Evolutionary conservation across 148 eudicot species (phyloP), one percentile per base, ranked within the genome.

Genomic region (Diospyros lotus): DNA sequence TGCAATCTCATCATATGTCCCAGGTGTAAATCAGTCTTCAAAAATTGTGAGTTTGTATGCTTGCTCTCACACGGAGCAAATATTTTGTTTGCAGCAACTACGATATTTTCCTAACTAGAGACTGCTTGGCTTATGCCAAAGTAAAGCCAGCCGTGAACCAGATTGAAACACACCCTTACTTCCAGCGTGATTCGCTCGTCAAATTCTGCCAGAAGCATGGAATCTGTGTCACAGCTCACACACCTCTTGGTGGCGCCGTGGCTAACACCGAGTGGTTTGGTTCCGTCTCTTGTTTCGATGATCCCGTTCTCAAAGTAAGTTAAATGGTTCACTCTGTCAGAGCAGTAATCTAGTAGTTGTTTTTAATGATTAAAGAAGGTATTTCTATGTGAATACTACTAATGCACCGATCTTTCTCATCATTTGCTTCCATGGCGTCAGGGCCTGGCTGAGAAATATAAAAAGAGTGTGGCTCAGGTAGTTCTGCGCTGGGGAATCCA

Each of bases 71-170:
- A 28, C 28, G 28, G 28, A 3, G 5, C 69, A 72, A 3, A 15
- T 9, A 74, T 41, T 40, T 53, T 43, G 3, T 78, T 72, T 80
- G 90, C 98, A 94, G 98, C 97, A 94, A 94, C 88, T 94, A 88
- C 63, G 97, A 94, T 69, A 79, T 94, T 69, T 94, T 88, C 73
- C 82, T 91, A 42, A 94, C 97, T 40, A 86, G 97, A 84, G 98
- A 94, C 69, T 91, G 95, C 86, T 78, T 91, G 78, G 97, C 91
- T 6, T 94, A 94, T 78, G 79, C 98, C 64, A 91, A 91, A 83
- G 83, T 94, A 70, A 94, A 94, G 89, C 98, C 98, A 43, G 98
- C 98, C 71, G 98, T 94, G 78, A 91, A 94, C 79, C 98, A 94
- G 85, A 94, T 94, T 18, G 98, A 94, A 83, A 87, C 97, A 28